Evolutionary conservation across 1,284 basidiomycete species (phyloP), one percentile per base, ranked within the genome.

Genomic region (Ustilago bromivora): DNA sequence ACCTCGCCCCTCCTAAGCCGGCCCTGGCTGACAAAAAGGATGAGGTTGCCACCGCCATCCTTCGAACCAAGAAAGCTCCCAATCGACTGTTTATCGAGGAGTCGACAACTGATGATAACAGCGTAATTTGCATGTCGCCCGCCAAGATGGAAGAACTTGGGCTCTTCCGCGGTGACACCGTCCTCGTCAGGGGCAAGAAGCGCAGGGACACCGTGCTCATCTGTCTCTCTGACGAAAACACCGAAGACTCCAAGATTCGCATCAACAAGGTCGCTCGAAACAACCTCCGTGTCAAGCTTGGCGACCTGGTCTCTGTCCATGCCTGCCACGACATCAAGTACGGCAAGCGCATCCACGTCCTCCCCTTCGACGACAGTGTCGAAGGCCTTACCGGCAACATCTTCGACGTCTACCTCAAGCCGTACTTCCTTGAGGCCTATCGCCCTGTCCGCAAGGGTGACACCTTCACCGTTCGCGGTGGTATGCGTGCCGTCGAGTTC

Each of bases 381-480:
- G 97, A 99, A 88, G 97, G 90, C 81, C 89, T 99, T 57, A 96
- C 95, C 79, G 97, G 97, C 38, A 99, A 99, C 88, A 91, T 99
- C 78, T 99, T 99, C 83, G 97, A 99, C 85, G 96, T 99, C 56
- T 99, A 96, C 88, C 91, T 99, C 78, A 98, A 90, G 89, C 97
- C 96, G 0, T 99, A 99, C 88, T 99, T 99, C 92, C 91, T 99
- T n/a, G 97, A 99, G 88, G 94, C 94, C 9, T 97, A 97, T 88
- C 92, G 95, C 43, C 95, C 96, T 32, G 92, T 98, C 54, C 92
- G 94, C 84, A 95, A 95, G 89, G 96, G 96, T 61, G 97, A 99
- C 87, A 98, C 96, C 12, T 99, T 99, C 92, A 92, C 98, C 65
- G 96, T 98, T 73, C 93, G 96, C 78, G 97, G 96, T 82, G 96